Conservation (phyloP, 768 basidiomycete species). For the Clitopilus hobsonii region DNA sequence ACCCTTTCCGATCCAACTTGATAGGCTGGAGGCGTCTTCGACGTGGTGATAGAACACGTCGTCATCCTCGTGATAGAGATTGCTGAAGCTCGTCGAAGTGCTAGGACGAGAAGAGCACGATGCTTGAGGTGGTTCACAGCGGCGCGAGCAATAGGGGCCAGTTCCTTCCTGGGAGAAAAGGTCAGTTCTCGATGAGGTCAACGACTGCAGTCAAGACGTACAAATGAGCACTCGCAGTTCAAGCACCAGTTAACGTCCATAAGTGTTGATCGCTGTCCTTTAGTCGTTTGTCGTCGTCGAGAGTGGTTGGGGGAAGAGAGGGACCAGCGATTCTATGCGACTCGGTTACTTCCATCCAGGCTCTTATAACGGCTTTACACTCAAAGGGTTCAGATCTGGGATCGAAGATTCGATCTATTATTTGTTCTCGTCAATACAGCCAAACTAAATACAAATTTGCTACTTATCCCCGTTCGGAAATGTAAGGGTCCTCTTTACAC, state of each 20-base stretch:
- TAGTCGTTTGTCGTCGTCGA: neutral
- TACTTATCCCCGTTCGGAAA: neutral
- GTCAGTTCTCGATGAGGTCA: slow-evolving; percentile 14
- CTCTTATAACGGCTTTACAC: neutral
- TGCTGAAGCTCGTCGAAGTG: slow-evolving; percentile 4
- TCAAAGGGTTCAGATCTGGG: neutral
- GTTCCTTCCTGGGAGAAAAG: slow-evolving; percentile 22
- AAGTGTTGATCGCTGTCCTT: slow-evolving; percentile 7
- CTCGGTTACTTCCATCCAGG: neutral
- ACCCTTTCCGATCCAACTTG: slow-evolving; percentile 34
- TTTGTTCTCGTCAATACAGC: neutral
- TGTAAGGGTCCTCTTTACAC: neutral
- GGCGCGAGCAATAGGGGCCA: slow-evolving; percentile 49
- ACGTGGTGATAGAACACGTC: slow-evolving; percentile 18
- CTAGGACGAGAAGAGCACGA: neutral
- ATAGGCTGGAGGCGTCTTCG: slow-evolving; percentile 8
- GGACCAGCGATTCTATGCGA: neutral
- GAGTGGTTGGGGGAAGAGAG: neutral
- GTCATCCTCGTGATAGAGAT: slow-evolving; percentile 20
- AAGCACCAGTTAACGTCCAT: slow-evolving; percentile 76
- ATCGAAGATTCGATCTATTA: neutral
- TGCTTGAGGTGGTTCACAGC: slow-evolving; percentile 24
- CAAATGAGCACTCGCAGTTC: slow-evolving; percentile 55
- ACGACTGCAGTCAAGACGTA: slow-evolving; percentile 21
- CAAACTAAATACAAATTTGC: neutral